Conservation (phyloP, 106 monocot genomes). For the Chionographis japonica region DNA sequence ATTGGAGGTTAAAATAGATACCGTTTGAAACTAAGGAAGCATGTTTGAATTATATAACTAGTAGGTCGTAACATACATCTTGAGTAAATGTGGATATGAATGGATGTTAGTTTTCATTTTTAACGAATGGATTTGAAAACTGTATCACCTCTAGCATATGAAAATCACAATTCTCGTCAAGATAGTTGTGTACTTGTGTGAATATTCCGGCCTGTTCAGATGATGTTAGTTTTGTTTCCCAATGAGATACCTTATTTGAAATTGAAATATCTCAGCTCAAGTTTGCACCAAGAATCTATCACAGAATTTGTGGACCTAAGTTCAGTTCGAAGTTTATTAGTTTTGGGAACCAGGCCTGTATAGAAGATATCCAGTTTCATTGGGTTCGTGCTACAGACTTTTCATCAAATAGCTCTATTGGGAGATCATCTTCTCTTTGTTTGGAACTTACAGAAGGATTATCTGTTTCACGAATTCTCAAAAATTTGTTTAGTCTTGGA, state of each 20-base stretch:
- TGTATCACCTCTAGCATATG: too few species aligned
- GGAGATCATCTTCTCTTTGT: constrained; percentile 53
- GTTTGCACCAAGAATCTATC: constrained; percentile 77
- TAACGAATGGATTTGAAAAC: too few species aligned
- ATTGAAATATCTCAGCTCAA: constrained; percentile 51
- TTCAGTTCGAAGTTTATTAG: constrained; percentile 31
- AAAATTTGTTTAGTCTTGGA: constrained; percentile 38
- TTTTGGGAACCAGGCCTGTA: constrained; percentile 56
- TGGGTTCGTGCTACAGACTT: constrained; percentile 91
- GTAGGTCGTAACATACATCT: too few species aligned
- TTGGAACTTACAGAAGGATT: constrained; percentile 37
- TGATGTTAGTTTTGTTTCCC: too few species aligned
- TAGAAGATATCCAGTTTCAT: constrained; percentile 44
- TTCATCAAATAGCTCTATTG: constrained; percentile 50
- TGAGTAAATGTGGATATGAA: too few species aligned
- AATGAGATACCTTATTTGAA: not conserved
- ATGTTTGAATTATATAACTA: too few species aligned
- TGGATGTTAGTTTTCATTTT: too few species aligned
- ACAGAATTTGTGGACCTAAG: constrained; percentile 24
- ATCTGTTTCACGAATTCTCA: constrained; percentile 33
- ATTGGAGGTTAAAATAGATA: too few species aligned
- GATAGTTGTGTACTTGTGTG: too few species aligned
- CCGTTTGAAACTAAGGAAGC: too few species aligned
- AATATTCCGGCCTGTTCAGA: too few species aligned
- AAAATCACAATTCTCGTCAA: too few species aligned